phyloP scores from a whole-genome alignment of 1,284 basidiomycete species.

The Cronartium ribicola region DNA sequence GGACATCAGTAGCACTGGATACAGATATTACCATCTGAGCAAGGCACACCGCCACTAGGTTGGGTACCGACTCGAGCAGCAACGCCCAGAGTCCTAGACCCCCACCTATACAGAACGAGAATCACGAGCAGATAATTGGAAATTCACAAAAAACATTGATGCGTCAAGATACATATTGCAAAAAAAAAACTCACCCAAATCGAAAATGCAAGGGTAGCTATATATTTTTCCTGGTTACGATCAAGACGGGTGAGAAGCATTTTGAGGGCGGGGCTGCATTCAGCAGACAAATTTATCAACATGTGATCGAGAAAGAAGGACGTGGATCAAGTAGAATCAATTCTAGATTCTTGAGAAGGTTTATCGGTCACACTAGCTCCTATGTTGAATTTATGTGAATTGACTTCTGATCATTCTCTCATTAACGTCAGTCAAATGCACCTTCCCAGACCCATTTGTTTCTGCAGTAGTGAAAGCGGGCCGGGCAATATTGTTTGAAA shows the following conservation, averaged over 20 bases:
- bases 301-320: conserved; percentile 31
- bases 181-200: conserved; percentile 20
- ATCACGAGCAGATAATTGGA: neutral
- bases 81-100: conserved; percentile 24
- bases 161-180: neutral
- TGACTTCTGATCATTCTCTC: conserved; percentile 4
- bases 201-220: conserved; percentile 21
- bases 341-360: conserved; percentile 1
- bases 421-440: neutral
- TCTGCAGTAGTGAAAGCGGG: no score
- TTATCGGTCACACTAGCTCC: neutral
- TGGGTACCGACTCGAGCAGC: conserved; percentile 33
- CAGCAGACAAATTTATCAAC: conserved; percentile 34
- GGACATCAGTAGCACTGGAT: conserved; percentile 8
- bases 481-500: no score
- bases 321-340: conserved; percentile 21
- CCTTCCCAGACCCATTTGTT: no score
- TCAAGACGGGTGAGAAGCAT: neutral
- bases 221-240: conserved; percentile 17
- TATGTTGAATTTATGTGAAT: neutral
- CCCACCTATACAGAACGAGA: conserved; percentile 8
- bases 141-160: neutral
- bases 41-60: conserved; percentile 25
- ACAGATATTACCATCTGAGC: conserved; percentile 18
- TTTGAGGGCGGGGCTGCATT: conserved; percentile 17